phyloP scores from a whole-genome alignment of 495 filamentous ascomycete species.

The Penicillium goetzii region DNA sequence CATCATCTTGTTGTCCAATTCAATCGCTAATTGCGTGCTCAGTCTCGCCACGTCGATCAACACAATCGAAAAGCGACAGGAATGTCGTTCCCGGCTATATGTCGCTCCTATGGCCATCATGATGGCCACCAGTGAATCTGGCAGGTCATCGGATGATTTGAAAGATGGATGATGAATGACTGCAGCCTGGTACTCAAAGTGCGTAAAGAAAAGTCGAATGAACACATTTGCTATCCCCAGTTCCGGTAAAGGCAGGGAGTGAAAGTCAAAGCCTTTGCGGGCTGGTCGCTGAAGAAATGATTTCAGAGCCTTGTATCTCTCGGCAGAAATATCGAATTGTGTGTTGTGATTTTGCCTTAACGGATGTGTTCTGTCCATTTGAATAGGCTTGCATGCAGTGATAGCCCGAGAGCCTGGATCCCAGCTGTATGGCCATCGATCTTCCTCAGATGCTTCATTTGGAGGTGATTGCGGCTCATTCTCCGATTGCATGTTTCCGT shows the following conservation, averaged over 20 bases:
- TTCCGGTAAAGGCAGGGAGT: conserved; percentile 14
- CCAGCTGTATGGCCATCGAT: conserved; percentile 18
- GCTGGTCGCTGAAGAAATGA: conserved; percentile 13
- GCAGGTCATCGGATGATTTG: conserved; percentile 7
- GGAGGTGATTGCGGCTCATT: conserved; percentile 7
- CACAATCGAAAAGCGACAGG: conserved; percentile 17
- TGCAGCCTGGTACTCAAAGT: conserved; percentile 12
- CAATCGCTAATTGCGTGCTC: conserved; percentile 12
- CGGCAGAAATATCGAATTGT: conserved; percentile 10
- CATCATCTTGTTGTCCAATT: conserved; percentile 18
- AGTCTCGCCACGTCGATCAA: conserved; percentile 16
- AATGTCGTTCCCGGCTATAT: conserved; percentile 15
- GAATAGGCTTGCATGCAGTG: conserved; percentile 14
- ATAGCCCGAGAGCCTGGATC: conserved; percentile 15
- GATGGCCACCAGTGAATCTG: conserved; percentile 11
- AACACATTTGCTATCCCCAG: conserved; percentile 12
- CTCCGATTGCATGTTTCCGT: neutral
- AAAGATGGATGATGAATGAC: conserved; percentile 16
- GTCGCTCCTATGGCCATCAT: conserved; percentile 18
- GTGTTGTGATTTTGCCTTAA: conserved; percentile 7
- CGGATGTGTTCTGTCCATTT: conserved; percentile 8
- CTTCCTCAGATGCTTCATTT: conserved; percentile 19
- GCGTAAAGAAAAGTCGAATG: conserved; percentile 14
- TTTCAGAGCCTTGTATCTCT: conserved; percentile 7
- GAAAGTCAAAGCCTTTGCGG: conserved; percentile 12